Percentiles rank a stretch among this genome's conserved stretches.
phyloP scores from a whole-genome alignment of 805 yeast species.

The Soucietia sequanensis region DNA sequence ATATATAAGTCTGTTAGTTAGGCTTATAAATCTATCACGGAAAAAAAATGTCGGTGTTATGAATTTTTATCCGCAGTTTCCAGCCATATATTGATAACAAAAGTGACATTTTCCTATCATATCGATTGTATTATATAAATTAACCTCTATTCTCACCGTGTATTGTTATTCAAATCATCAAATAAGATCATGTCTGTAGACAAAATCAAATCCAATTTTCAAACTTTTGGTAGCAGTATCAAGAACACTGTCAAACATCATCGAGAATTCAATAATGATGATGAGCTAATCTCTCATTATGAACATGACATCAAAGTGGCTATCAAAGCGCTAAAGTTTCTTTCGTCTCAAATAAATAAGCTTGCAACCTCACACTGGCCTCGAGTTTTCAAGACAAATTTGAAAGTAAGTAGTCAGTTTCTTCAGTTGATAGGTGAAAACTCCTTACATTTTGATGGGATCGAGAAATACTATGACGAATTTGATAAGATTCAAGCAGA shows the following conservation, averaged over 20 bases:
- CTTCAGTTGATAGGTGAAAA: constrained; percentile 29
- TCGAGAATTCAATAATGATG: constrained; percentile 28
- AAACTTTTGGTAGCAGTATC: constrained; percentile 8
- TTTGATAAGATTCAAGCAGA: constrained; percentile 28
- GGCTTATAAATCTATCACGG: too few relatives aligned
- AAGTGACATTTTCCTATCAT: too few relatives aligned
- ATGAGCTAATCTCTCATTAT: constrained; percentile 40
- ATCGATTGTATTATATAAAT: too few relatives aligned
- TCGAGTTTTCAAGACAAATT: constrained; percentile 29
- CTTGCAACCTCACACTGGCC: constrained; percentile 27
- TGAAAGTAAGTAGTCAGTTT: constrained; percentile 28
- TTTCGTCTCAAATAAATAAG: constrained; percentile 25
- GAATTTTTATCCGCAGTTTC: too few relatives aligned
- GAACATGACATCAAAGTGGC: constrained; percentile 42
- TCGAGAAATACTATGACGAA: constrained; percentile 26
- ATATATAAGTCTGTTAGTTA: too few relatives aligned
- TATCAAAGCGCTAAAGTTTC: constrained; percentile 43
- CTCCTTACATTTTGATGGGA: constrained; percentile 36
- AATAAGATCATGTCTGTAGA: neutral
- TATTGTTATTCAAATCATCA: too few relatives aligned
- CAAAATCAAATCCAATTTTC: neutral
- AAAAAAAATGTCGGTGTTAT: too few relatives aligned
- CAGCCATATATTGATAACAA: too few relatives aligned
- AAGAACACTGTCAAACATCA: constrained; percentile 11
- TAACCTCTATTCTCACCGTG: too few relatives aligned